A percentile compares a stretch with the other conserved stretches of the same genome.
These are phyloP conservation scores for Plasmodium sp. DNA, from an alignment of 169 alveolate genomes.

Conservation along the genomic window DNA sequence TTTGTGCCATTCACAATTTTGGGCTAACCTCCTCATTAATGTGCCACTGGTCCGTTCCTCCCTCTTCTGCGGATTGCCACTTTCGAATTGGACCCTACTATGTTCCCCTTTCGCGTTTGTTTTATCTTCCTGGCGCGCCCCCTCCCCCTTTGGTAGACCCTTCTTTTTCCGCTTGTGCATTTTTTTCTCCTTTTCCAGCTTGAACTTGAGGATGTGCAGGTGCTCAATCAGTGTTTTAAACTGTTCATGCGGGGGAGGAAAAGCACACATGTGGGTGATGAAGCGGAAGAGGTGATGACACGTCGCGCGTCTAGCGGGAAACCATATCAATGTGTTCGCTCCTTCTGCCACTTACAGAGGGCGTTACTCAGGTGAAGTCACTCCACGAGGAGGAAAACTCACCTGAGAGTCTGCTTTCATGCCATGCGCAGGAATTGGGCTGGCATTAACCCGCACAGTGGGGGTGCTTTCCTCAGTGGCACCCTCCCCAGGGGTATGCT, in stretches of 20 bases:
- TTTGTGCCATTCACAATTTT: background rate
- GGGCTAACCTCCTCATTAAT: background rate
- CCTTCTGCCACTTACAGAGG: background rate
- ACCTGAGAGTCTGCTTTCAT: conserved; percentile 19
- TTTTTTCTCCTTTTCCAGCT: conserved; percentile 51
- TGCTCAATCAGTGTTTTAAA: conserved; percentile 45
- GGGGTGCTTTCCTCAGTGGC: background rate
- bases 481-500: background rate
- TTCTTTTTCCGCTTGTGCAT: conserved; percentile 15
- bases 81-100: background rate
- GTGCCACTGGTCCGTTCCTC: background rate
- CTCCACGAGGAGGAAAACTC: background rate
- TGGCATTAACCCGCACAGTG: background rate
- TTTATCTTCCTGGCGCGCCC: background rate
- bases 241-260: background rate
- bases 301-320: background rate
- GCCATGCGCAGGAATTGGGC: background rate
- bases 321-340: background rate
- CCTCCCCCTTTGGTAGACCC: background rate
- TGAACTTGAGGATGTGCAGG: conserved; percentile 32
- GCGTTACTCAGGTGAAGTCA: background rate
- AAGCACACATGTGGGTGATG: background rate
- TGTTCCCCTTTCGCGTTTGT: background rate
- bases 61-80: background rate
- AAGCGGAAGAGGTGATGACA: background rate